phyloP scores from a whole-genome alignment of 2,329 filamentous ascomycete species.

The Fusarium torreyae region DNA sequence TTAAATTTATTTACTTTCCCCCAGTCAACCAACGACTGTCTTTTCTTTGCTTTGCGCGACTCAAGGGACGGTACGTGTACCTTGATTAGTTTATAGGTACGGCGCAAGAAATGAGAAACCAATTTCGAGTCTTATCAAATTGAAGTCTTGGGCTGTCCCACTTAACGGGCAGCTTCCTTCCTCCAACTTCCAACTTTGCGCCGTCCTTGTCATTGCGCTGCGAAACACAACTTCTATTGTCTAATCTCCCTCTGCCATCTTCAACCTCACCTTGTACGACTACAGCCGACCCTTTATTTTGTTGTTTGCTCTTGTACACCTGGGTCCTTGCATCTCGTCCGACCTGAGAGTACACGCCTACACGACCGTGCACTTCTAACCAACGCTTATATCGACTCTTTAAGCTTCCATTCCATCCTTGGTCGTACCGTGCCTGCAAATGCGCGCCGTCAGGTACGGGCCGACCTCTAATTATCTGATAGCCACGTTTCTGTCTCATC shows the following conservation, averaged over 20 bases:
- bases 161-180: conserved; percentile 28
- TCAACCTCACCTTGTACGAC: conserved; percentile 19
- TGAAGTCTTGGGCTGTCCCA: conserved; percentile 34
- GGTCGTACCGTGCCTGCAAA: conserved; percentile 38
- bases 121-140: conserved; percentile 9
- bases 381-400: conserved; percentile 22
- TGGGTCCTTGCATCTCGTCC: conserved; percentile 32
- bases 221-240: background rate
- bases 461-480: conserved; percentile 19
- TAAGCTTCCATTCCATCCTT: conserved; percentile 1
- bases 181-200: conserved; percentile 36
- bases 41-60: background rate
- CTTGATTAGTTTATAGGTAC: background rate
- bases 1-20: conserved; percentile 38
- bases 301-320: conserved; percentile 34
- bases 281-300: conserved; percentile 21
- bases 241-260: conserved; percentile 11
- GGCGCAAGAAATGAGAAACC: background rate
- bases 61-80: background rate
- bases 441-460: conserved; percentile 42
- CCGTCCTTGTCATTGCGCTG: conserved; percentile 2
- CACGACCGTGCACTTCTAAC: conserved; percentile 23
- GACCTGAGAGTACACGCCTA: conserved; percentile 16
- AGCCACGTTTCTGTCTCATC: conserved; percentile 11
- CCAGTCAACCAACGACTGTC: conserved; percentile 19